Percentiles rank a stretch among this genome's conserved stretches.
Conservation (phyloP, 495 filamentous ascomycete species). For the Aspergillus steynii region DNA sequence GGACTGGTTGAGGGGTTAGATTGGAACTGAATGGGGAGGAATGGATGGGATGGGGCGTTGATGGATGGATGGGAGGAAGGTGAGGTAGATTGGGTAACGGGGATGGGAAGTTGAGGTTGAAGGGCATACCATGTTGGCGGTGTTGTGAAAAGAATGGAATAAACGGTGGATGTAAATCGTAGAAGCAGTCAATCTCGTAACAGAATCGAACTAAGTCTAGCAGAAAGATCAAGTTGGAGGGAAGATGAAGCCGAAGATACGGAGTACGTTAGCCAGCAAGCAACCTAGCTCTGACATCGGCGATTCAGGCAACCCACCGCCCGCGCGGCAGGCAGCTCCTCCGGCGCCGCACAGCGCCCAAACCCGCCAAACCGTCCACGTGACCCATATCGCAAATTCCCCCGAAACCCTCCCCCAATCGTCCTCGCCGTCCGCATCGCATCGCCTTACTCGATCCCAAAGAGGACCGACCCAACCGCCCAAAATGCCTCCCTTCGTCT, state of each 20-base stretch:
- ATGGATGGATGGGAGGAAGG: slow-evolving; percentile 1
- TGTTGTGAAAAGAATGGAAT: neutral
- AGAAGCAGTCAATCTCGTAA: neutral
- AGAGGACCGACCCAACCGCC: slow-evolving; percentile 2
- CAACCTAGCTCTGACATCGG: slow-evolving; percentile 16
- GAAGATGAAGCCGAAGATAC: slow-evolving; percentile 9
- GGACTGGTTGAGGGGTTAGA: slow-evolving; percentile 53
- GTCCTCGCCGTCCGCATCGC: neutral
- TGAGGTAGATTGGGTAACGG: slow-evolving; percentile 2
- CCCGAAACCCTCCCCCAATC: neutral
- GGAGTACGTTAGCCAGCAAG: no score
- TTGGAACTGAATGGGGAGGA: neutral
- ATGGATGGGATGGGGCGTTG: neutral
- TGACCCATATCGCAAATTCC: slow-evolving; percentile 25
- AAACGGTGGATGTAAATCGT: neutral
- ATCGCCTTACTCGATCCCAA: slow-evolving; percentile 5
- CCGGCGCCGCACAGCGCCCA: slow-evolving; percentile 27
- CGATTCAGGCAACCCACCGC: slow-evolving; percentile 13
- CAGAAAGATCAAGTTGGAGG: slow-evolving; percentile 21
- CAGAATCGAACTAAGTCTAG: slow-evolving; percentile 15
- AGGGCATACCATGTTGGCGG: slow-evolving; percentile 35
- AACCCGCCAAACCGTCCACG: slow-evolving; percentile 28
- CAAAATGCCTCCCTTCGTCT: slow-evolving; percentile 41
- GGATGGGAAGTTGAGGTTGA: neutral
- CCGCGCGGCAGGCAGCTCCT: slow-evolving; percentile 42